These are phyloP conservation scores for Cyclotella cryptica DNA, from an alignment of 108 stramenopile species.

Conservation along the genomic window DNA sequence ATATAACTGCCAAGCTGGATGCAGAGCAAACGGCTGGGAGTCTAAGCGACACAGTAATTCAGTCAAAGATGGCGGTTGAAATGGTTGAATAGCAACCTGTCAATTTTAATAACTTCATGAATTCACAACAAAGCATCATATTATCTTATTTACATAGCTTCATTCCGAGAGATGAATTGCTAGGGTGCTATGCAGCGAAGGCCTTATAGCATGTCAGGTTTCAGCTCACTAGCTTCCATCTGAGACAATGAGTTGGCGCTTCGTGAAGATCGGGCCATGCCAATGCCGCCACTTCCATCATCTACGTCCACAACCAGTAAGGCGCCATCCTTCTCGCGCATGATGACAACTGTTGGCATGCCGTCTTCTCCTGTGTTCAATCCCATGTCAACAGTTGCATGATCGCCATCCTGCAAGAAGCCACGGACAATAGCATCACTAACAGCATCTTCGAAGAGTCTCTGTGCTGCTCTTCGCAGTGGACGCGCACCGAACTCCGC, in stretches of 20 bases:
- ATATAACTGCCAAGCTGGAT: neutral
- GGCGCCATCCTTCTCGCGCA: conserved; percentile 49
- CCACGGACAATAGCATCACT: conserved; percentile 88
- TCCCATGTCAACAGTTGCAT: conserved; percentile 59
- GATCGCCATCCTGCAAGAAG: conserved; percentile 74
- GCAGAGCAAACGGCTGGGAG: too few relatives aligned
- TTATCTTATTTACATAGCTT: neutral
- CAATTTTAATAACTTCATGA: too few relatives aligned
- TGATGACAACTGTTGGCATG: conserved; percentile 47
- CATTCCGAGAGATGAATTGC: neutral
- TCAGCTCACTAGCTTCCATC: conserved; percentile 21
- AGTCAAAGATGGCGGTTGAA: too few relatives aligned
- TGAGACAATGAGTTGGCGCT: conserved; percentile 2
- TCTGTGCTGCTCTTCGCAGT: conserved; percentile 83
- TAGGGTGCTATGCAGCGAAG: too few relatives aligned
- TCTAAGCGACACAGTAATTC: too few relatives aligned
- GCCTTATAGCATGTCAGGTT: conserved; percentile 37
- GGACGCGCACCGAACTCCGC: conserved; percentile 90
- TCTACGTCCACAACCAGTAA: conserved; percentile 55
- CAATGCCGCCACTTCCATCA: conserved; percentile 61
- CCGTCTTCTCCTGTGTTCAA: conserved; percentile 24
- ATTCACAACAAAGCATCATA: neutral
- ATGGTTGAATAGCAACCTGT: too few relatives aligned
- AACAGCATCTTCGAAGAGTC: conserved; percentile 88
- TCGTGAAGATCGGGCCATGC: conserved; percentile 37